phyloP scores from a whole-genome alignment of 1,139 yeast genomes.

The Dujonia santamariae region DNA sequence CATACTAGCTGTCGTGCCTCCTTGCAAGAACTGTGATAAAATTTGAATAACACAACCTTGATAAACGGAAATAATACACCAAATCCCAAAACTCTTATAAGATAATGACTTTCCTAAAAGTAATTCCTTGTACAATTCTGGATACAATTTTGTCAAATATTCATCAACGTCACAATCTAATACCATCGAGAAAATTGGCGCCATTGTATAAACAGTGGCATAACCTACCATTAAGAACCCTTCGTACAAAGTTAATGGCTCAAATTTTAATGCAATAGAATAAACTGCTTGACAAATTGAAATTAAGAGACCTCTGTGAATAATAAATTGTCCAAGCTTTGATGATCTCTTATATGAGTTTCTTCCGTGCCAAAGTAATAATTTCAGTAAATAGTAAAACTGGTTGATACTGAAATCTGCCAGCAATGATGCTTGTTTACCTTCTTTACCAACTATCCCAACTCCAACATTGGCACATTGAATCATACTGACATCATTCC shows the following conservation, averaged over 20 bases:
- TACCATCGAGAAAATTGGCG: constrained; percentile 93
- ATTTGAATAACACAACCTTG: constrained; percentile 87
- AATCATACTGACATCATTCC: constrained; percentile 98
- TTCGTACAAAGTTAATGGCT: constrained; percentile 89
- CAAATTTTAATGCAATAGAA: constrained; percentile 81
- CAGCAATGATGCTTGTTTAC: constrained; percentile 93
- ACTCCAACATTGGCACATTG: constrained; percentile 99
- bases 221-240: constrained; percentile 99
- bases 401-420: constrained; percentile 95
- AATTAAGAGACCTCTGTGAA: constrained; percentile 91
- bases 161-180: constrained; percentile 91
- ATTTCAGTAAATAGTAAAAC: constrained; percentile 82
- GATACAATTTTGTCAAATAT: constrained; percentile 83
- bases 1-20: constrained; percentile 57
- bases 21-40: constrained; percentile 70
- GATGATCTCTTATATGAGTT: constrained; percentile 95
- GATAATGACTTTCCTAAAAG: constrained; percentile 86
- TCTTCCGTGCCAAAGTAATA: constrained; percentile 96
- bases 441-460: constrained; percentile 98
- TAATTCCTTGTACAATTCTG: constrained; percentile 90
- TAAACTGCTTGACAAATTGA: constrained; percentile 96
- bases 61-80: constrained; percentile 84
- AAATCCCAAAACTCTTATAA: constrained; percentile 81
- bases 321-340: constrained; percentile 90
- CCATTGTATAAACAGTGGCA: constrained; percentile 96